phyloP scores from a whole-genome alignment of 73 alveolate species.

The Halteria grandinella region DNA sequence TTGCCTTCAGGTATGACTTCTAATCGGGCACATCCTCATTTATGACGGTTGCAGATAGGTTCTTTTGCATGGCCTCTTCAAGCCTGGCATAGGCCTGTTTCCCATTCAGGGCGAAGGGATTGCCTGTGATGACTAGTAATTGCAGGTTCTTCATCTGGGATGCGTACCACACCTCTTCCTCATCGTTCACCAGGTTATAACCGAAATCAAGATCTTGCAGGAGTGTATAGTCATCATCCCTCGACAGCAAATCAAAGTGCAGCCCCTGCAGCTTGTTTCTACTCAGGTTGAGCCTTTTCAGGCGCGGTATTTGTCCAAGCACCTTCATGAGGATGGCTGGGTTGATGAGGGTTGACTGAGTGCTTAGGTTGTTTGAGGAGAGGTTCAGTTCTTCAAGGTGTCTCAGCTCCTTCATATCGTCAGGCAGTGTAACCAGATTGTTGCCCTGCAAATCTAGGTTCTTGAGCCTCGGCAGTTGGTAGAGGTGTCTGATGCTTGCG shows the following conservation, averaged over 20 bases:
- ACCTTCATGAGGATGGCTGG: constrained; percentile 58
- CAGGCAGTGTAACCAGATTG: constrained; percentile 75
- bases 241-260: constrained; percentile 57
- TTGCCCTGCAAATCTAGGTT: constrained; percentile 67
- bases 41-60: constrained; percentile 62
- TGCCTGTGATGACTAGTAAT: constrained; percentile 68
- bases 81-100: constrained; percentile 37
- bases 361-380: constrained; percentile 57
- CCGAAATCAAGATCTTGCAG: constrained; percentile 73
- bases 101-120: constrained; percentile 69
- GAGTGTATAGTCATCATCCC: constrained; percentile 7
- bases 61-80: constrained; percentile 42
- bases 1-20: constrained; percentile 21
- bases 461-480: constrained; percentile 33
- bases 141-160: constrained; percentile 44
- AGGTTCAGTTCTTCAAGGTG: constrained; percentile 57
- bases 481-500: constrained; percentile 47
- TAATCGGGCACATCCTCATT: constrained; percentile 52
- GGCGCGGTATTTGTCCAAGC: constrained; percentile 51
- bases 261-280: constrained; percentile 67
- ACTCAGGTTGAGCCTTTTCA: constrained; percentile 65
- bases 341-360: constrained; percentile 64
- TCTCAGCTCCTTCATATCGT: constrained; percentile 39
- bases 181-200: constrained; percentile 63
- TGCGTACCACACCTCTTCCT: constrained; percentile 57